Conservation (phyloP, 306 rosid genomes). For the Quercus suber region DNA sequence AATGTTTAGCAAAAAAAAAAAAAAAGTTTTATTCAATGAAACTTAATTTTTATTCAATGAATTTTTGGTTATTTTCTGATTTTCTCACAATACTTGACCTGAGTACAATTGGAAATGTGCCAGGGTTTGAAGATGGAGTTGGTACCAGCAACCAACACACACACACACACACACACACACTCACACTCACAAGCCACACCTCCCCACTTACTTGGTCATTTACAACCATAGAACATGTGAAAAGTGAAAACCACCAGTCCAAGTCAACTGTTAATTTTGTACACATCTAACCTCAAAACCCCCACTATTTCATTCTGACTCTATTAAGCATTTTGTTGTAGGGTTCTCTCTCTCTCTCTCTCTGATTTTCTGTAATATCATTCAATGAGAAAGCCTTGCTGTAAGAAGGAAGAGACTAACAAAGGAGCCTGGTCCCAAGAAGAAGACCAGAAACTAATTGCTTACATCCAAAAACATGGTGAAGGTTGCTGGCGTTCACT, state of each 20-base stretch:
- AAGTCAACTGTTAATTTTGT: background rate
- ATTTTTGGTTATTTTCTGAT: no score
- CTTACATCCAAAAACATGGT: constrained; percentile 35
- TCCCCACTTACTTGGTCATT: background rate
- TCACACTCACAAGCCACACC: background rate
- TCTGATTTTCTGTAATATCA: background rate
- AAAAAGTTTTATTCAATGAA: no score
- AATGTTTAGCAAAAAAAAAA: no score
- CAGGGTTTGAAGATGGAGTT: background rate
- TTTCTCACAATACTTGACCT: no score
- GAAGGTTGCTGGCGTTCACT: constrained; percentile 43
- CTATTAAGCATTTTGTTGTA: background rate
- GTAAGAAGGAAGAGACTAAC: constrained; percentile 26
- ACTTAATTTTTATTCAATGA: no score
- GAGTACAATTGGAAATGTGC: background rate
- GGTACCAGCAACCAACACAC: background rate
- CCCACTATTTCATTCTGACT: background rate
- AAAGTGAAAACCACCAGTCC: constrained; percentile 8
- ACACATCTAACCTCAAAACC: background rate
- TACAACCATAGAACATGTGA: background rate
- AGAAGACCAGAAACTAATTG: constrained; percentile 50
- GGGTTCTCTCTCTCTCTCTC: background rate
- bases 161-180: background rate
- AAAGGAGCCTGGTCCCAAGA: constrained; percentile 48
- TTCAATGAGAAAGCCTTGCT: constrained; percentile 31